Percentiles rank a stretch among this genome's conserved stretches.
phyloP scores from a whole-genome alignment of 805 yeast species.

The Cyberlindnera sargentensis region DNA sequence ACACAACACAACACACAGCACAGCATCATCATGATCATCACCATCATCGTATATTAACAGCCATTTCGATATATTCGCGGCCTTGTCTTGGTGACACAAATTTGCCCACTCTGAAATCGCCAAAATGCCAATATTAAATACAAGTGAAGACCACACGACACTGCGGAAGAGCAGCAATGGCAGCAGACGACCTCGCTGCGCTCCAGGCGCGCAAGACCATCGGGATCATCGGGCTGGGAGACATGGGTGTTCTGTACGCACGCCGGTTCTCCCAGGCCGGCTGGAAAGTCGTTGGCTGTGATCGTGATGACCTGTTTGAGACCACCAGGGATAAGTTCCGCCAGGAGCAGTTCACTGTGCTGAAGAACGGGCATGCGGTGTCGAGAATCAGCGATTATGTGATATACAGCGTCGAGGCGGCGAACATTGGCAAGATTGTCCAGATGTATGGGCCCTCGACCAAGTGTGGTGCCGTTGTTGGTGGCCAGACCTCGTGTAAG shows the following conservation, averaged over 20 bases:
- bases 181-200: neutral
- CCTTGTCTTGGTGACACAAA: too few relatives aligned
- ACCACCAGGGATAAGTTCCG: conserved; percentile 33
- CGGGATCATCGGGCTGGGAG: conserved; percentile 95
- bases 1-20: too few relatives aligned
- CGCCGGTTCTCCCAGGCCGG: conserved; percentile 70
- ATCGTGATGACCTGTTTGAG: conserved; percentile 58
- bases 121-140: too few relatives aligned
- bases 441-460: conserved; percentile 77
- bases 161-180: neutral
- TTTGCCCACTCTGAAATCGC: too few relatives aligned
- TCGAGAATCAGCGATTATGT: conserved; percentile 76
- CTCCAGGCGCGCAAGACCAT: conserved; percentile 39
- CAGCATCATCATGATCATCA: too few relatives aligned
- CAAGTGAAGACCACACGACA: too few relatives aligned
- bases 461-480: conserved; percentile 83
- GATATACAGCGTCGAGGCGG: conserved; percentile 92
- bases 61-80: too few relatives aligned
- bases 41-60: too few relatives aligned
- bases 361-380: conserved; percentile 78
- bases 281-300: conserved; percentile 87
- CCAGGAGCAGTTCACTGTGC: conserved; percentile 43
- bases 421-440: conserved; percentile 67
- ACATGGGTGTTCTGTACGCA: conserved; percentile 93
- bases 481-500: conserved; percentile 98